These are phyloP conservation scores for Didymosphaeria variabile DNA, from an alignment of 2,329 filamentous ascomycete species.

Conservation along the genomic window DNA sequence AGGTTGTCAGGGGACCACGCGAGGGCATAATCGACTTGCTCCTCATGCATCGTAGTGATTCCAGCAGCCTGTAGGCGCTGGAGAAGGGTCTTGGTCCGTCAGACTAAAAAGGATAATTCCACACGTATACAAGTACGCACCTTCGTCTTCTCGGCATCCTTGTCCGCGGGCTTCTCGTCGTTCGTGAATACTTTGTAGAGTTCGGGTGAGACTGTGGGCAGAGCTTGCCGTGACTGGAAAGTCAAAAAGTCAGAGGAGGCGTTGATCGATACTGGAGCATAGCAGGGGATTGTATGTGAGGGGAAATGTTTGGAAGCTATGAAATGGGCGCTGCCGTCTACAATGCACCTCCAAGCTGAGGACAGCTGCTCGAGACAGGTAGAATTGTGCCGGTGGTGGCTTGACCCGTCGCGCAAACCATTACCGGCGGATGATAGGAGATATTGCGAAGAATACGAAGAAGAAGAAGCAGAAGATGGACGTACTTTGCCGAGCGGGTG, in stretches of 20 bases:
- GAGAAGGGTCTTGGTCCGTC: conserved; percentile 62
- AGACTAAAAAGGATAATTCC: conserved; percentile 12
- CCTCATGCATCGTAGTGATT: conserved; percentile 64
- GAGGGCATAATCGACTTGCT: conserved; percentile 71
- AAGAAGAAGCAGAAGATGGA: conserved; percentile 28
- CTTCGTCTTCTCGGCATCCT: conserved; percentile 65
- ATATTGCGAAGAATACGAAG: conserved; percentile 26
- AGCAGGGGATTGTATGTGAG: conserved; percentile 20
- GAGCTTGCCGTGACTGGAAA: conserved; percentile 36
- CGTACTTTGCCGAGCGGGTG: conserved; percentile 45
- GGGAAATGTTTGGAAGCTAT: conserved; percentile 30
- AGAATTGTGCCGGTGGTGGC: conserved; percentile 23
- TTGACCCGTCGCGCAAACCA: conserved; percentile 15
- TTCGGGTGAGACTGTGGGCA: conserved; percentile 46
- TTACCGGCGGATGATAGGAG: conserved; percentile 24
- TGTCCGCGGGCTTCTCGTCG: conserved; percentile 65
- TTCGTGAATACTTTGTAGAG: conserved; percentile 72
- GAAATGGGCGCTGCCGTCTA: conserved; percentile 30
- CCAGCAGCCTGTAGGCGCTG: conserved; percentile 62
- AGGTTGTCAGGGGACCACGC: conserved; percentile 73
- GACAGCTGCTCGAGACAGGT: conserved; percentile 34
- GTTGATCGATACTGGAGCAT: conserved; percentile 23
- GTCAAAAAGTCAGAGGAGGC: conserved; percentile 38
- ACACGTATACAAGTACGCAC: conserved; percentile 29
- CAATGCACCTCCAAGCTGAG: conserved; percentile 25